These are phyloP conservation scores for Omphalotus guepiniiformis DNA, from an alignment of 768 basidiomycete genomes.

Conservation along the genomic window DNA sequence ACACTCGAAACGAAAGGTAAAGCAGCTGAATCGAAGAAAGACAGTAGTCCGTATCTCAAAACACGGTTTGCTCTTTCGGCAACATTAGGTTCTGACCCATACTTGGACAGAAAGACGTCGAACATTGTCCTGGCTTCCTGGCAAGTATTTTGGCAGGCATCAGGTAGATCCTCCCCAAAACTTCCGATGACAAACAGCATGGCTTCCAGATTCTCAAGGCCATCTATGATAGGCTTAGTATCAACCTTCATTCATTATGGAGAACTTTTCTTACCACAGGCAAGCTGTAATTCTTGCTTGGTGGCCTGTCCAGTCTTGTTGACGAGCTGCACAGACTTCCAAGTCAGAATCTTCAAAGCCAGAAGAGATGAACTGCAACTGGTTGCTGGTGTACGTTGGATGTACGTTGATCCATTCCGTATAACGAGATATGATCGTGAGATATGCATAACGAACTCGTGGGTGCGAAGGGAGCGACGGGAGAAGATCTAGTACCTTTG, in stretches of 20 bases:
- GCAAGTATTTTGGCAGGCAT: slow-evolving; percentile 73
- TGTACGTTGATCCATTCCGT: slow-evolving; percentile 95
- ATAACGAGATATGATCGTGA: slow-evolving; percentile 92
- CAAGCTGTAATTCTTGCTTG: slow-evolving; percentile 65
- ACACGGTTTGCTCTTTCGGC: slow-evolving; percentile 84
- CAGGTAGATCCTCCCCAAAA: slow-evolving; percentile 80
- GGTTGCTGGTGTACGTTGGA: slow-evolving; percentile 78
- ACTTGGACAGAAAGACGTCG: slow-evolving; percentile 74
- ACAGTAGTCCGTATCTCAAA: slow-evolving; percentile 77
- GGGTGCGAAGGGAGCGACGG: slow-evolving; percentile 88
- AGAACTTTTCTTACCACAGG: slow-evolving; percentile 54
- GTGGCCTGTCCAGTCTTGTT: slow-evolving; percentile 50
- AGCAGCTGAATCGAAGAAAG: slow-evolving; percentile 68
- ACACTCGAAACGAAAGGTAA: slow-evolving; percentile 67
- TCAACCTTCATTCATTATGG: too few species aligned
- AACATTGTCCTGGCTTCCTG: slow-evolving; percentile 81
- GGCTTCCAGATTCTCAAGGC: slow-evolving; percentile 88
- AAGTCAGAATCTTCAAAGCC: slow-evolving; percentile 80
- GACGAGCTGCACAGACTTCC: slow-evolving; percentile 82
- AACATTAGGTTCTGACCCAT: slow-evolving; percentile 69
- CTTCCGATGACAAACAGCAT: slow-evolving; percentile 81
- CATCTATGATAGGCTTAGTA: slow-evolving; percentile 44
- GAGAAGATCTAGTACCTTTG: slow-evolving; percentile 93
- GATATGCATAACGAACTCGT: slow-evolving; percentile 89
- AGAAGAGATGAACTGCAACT: slow-evolving; percentile 86